phyloP scores from a whole-genome alignment of 768 basidiomycete genomes.

The Tylopilus intermedius region DNA sequence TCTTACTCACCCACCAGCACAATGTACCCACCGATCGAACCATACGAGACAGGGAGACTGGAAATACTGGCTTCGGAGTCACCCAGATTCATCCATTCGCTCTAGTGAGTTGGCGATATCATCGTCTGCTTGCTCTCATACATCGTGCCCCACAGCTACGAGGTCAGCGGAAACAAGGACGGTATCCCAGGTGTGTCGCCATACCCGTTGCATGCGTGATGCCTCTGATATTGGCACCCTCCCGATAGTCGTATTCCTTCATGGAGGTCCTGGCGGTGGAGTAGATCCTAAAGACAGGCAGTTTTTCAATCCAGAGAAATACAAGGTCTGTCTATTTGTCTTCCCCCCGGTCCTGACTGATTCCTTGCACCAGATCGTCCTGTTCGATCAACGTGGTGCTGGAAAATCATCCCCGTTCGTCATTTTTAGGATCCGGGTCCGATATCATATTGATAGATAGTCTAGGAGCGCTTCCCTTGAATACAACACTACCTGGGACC shows the following conservation, averaged over 20 bases:
- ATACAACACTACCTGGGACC: constrained; percentile 92
- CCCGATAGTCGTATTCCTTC: constrained; percentile 66
- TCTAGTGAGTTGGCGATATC: constrained; percentile 52
- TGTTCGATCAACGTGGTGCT: constrained; percentile 86
- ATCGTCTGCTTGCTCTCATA: neutral
- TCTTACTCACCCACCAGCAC: constrained; percentile 6
- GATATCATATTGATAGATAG: constrained; percentile 3
- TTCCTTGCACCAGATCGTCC: constrained; percentile 52
- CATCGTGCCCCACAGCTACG: constrained; percentile 50
- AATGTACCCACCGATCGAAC: constrained; percentile 69
- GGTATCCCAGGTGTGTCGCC: constrained; percentile 60
- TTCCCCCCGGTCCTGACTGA: neutral
- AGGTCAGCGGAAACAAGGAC: constrained; percentile 71
- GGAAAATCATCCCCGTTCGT: constrained; percentile 83
- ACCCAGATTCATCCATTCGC: constrained; percentile 47
- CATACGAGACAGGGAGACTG: constrained; percentile 59
- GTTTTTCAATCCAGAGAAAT: constrained; percentile 82
- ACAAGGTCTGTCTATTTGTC: constrained; percentile 49
- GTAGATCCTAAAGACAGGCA: constrained; percentile 59
- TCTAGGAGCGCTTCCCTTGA: constrained; percentile 65
- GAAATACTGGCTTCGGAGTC: constrained; percentile 53
- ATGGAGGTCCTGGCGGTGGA: constrained; percentile 84
- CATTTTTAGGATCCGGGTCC: neutral
- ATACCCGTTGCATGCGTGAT: neutral
- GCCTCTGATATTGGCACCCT: neutral